phyloP scores from a whole-genome alignment of 768 basidiomycete genomes.

The Cytidiella melzeri region DNA sequence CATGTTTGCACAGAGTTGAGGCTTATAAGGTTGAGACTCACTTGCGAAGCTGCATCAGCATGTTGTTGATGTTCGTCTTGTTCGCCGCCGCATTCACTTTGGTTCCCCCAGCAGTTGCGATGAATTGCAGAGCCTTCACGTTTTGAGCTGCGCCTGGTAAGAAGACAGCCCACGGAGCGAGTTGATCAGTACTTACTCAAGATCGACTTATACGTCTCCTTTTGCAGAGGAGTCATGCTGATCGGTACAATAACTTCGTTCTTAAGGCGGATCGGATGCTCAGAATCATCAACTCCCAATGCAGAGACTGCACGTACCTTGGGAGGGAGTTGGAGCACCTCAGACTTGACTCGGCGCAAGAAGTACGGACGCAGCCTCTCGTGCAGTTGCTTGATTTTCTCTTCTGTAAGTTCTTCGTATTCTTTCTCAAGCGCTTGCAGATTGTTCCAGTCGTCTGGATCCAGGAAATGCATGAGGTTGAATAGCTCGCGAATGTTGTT shows the following conservation, averaged over 20 bases:
- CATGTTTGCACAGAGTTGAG: background rate
- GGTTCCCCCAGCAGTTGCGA: constrained; percentile 29
- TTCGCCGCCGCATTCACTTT: constrained; percentile 25
- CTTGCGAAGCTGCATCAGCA: constrained; percentile 88
- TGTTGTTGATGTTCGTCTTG: constrained; percentile 67
- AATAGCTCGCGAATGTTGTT: constrained; percentile 97
- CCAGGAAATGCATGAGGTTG: constrained; percentile 95
- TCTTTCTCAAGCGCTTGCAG: constrained; percentile 67
- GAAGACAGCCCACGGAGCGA: constrained; percentile 7
- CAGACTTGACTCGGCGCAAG: constrained; percentile 87
- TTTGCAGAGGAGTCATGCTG: constrained; percentile 81
- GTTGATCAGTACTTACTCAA: constrained; percentile 46
- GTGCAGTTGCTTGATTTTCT: constrained; percentile 77
- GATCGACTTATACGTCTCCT: constrained; percentile 82
- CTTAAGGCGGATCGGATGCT: too few relatives aligned
- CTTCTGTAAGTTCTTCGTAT: constrained; percentile 73
- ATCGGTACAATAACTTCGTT: constrained; percentile 91
- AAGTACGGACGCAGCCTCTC: constrained; percentile 81
- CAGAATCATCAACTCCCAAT: too few relatives aligned
- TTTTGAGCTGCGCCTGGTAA: constrained; percentile 51
- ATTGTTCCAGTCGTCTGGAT: constrained; percentile 69
- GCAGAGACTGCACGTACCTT: constrained; percentile 47
- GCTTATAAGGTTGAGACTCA: constrained; percentile 29
- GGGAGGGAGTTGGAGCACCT: constrained; percentile 86
- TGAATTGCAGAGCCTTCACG: constrained; percentile 59